These are phyloP conservation scores for Monilinia fructigena DNA, from an alignment of 2,329 filamentous ascomycete species.

Conservation along the genomic window DNA sequence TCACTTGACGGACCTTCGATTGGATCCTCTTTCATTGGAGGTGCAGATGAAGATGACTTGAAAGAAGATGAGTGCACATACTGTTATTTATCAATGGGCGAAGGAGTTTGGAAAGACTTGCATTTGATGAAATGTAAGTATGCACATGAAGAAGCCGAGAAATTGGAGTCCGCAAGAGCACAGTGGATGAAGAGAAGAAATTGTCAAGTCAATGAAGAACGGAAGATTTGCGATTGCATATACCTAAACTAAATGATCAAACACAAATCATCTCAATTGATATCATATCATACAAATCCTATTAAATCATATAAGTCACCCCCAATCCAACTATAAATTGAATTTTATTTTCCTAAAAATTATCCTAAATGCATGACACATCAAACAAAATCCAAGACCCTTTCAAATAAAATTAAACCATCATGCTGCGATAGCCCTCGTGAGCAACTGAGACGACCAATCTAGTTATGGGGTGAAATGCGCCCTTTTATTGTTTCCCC, in stretches of 20 bases:
- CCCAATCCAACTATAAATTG: no score
- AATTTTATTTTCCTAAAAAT: no score
- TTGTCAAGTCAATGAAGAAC: not conserved
- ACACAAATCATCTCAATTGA: no score
- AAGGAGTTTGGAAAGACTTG: constrained; percentile 13
- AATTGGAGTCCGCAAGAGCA: not conserved
- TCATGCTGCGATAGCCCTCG: not conserved
- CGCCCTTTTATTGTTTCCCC: not conserved
- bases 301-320: no score
- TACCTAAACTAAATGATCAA: no score
- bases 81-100: not conserved
- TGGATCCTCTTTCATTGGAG: not conserved
- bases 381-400: no score
- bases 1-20: not conserved
- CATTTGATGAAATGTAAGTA: constrained; percentile 22
- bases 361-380: no score
- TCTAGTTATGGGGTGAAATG: not conserved
- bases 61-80: not conserved
- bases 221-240: no score
- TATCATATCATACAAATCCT: no score
- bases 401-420: not conserved
- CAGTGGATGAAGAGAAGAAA: not conserved
- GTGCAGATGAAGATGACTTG: not conserved
- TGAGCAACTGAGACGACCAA: not conserved
- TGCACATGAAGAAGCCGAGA: constrained; percentile 12